Conservation (phyloP, 2,329 filamentous ascomycete genomes). For the Penicillium carneum region DNA sequence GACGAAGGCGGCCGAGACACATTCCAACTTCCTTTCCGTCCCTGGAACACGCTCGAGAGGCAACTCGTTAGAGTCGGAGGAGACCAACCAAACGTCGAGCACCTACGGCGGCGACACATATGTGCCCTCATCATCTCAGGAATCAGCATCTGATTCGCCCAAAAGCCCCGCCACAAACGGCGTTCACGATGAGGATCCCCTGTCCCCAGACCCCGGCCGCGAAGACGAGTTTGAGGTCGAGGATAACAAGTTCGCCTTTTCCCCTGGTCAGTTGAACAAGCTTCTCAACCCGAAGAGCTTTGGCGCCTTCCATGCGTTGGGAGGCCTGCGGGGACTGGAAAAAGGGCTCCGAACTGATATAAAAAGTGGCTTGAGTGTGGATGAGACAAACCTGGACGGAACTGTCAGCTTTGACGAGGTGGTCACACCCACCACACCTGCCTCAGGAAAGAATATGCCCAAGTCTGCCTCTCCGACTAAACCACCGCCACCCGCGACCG, state of each 20-base stretch:
- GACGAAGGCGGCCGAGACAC: conserved; percentile 59
- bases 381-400: conserved; percentile 71
- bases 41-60: conserved; percentile 69
- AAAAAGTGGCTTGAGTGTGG: conserved; percentile 70
- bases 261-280: conserved; percentile 76
- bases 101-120: conserved; percentile 64
- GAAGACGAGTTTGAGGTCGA: conserved; percentile 73
- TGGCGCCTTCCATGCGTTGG: conserved; percentile 75
- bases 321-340: conserved; percentile 74
- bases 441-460: conserved; percentile 28
- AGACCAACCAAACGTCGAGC: conserved; percentile 60
- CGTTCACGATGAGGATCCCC: conserved; percentile 67
- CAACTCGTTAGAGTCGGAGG: conserved; percentile 70
- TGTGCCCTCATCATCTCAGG: conserved; percentile 54
- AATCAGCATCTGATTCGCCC: conserved; percentile 53
- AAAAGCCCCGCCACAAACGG: conserved; percentile 63
- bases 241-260: conserved; percentile 75
- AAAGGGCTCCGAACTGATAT: conserved; percentile 74
- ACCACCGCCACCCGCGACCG: conserved; percentile 14
- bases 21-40: conserved; percentile 67
- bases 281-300: conserved; percentile 81
- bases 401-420: conserved; percentile 72
- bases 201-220: conserved; percentile 73
- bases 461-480: conserved; percentile 40
- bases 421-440: conserved; percentile 5